Conservation (phyloP, 2,329 filamentous ascomycete genomes). For the Microdochium bolleyi region DNA sequence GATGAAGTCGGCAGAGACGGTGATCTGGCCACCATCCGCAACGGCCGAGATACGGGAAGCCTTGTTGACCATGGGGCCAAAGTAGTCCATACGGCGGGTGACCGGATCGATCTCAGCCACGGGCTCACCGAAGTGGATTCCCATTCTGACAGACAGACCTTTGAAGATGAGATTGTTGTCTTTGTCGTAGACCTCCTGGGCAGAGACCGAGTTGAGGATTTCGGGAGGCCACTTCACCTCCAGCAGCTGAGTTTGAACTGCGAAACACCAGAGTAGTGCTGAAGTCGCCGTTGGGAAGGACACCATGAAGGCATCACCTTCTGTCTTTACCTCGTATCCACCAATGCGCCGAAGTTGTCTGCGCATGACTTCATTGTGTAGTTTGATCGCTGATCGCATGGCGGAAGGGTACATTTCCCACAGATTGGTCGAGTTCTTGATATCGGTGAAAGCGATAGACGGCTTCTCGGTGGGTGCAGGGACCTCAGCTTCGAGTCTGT, state of each 20-base stretch:
- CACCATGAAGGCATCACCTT: conserved; percentile 99
- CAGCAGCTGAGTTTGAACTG: conserved; percentile 79
- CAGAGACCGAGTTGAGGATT: conserved; percentile 78
- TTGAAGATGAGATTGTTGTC: conserved; percentile 88
- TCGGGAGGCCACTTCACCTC: conserved; percentile 91
- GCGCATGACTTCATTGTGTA: conserved; percentile 96
- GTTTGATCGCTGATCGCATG: conserved; percentile 94
- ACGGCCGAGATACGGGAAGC: conserved; percentile 89
- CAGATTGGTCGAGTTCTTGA: conserved; percentile 93
- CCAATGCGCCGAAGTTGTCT: conserved; percentile 87
- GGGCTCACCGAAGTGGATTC: conserved; percentile 89
- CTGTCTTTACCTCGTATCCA: conserved; percentile 98
- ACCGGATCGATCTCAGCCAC: conserved; percentile 95
- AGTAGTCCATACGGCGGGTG: conserved; percentile 98
- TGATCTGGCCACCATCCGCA: conserved; percentile 93
- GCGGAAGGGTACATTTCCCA: conserved; percentile 95
- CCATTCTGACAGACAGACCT: conserved; percentile 93
- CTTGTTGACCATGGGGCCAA: conserved; percentile 98
- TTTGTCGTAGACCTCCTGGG: conserved; percentile 73
- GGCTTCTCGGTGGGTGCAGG: conserved; percentile 86
- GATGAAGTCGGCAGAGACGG: conserved; percentile 94
- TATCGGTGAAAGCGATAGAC: conserved; percentile 94
- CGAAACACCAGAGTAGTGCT: conserved; percentile 92
- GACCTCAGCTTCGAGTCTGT: conserved; percentile 81
- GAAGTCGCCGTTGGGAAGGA: conserved; percentile 95